phyloP scores from a whole-genome alignment of 805 yeast genomes.

The Metschnikowia santaceciliae region DNA sequence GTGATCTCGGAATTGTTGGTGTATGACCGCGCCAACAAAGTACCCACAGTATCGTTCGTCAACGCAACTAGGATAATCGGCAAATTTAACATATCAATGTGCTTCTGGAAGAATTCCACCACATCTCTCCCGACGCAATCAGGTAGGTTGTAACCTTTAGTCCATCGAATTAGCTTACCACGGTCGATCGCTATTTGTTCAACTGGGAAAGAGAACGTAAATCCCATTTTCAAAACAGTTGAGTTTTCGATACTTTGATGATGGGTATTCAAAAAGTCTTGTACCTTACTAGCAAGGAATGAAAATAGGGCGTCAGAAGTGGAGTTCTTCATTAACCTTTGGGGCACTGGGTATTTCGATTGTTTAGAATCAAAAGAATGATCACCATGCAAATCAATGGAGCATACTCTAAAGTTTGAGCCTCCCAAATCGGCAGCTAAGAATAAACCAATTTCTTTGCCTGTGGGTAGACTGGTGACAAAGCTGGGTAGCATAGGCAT shows the following conservation, averaged over 20 bases:
- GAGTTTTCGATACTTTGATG: slow-evolving; percentile 46
- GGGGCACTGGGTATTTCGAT: slow-evolving; percentile 74
- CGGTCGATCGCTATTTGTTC: slow-evolving; percentile 74
- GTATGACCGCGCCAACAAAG: slow-evolving; percentile 84
- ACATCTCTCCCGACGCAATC: slow-evolving; percentile 87
- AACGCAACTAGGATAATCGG: slow-evolving; percentile 79
- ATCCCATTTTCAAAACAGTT: slow-evolving; percentile 65
- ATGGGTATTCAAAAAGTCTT: slow-evolving; percentile 59
- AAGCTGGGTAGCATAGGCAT: slow-evolving; percentile 91
- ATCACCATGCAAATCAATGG: slow-evolving; percentile 71
- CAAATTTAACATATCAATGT: slow-evolving; percentile 54
- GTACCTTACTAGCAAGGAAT: slow-evolving; percentile 69
- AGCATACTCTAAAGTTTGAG: slow-evolving; percentile 92
- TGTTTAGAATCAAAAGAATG: slow-evolving; percentile 78
- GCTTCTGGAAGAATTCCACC: slow-evolving; percentile 64
- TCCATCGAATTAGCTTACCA: slow-evolving; percentile 90
- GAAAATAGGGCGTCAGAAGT: slow-evolving; percentile 65
- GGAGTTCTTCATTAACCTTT: slow-evolving; percentile 63
- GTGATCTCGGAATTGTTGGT: slow-evolving; percentile 57
- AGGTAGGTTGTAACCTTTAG: slow-evolving; percentile 85
- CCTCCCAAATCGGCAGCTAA: slow-evolving; percentile 96
- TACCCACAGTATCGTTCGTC: slow-evolving; percentile 95
- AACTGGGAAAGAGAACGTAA: slow-evolving; percentile 93
- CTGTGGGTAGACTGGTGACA: slow-evolving; percentile 81
- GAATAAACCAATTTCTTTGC: slow-evolving; percentile 75